Base-by-base conservation (phyloP, 2,329 filamentous ascomycete genomes). In the Fusarium nygamai region DNA sequence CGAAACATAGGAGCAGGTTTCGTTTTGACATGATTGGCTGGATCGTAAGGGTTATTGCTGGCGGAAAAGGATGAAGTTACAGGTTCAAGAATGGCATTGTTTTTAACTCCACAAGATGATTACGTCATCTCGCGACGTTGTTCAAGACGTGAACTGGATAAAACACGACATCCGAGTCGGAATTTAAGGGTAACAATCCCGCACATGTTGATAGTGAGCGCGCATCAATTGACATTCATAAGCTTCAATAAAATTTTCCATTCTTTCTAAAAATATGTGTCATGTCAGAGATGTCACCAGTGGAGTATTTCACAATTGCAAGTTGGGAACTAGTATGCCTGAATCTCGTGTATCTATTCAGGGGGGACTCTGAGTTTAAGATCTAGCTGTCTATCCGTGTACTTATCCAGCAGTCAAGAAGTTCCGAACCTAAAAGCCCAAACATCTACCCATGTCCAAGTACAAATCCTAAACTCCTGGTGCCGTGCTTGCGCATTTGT, bases 1-100 rank as follows among this genome's bases (percentile, higher is more conserved):
- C 74, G 43, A 76, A 76, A 13, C 74, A 77, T 17, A 76, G 12
- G 0, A 76, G 57, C 1, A 76, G 64, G 27, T 74, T 75, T 20
- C 60, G 44, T 6, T 53, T 77, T 31, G 64, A 68, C 88, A 88
- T 76, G 33, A 16, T 46, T 46, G 34, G 10, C 8, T n/a, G 7
- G 17, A 17, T n/a, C n/a, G 10, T 11, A 12, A 39, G 16, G 10
- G 19, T 31, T 20, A 4, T 22, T 19, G 31, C 3, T 24, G 36
- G 20, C 3, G 6, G 38, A 11, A 20, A 34, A 34, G 14, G 31
- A 22, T 24, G 5, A 60, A 56, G 60, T 50, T 33, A 19, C 13
- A 6, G 17, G 13, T 14, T n/a, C 13, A 34, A 29, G 14, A n/a
- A 24, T 31, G 19, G 43, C 31, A 8, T 14, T 14, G 11, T 31